Evolutionary conservation across 1,284 basidiomycete species (phyloP), one percentile per base, ranked within the genome.

Genomic region (Serendipita sp.): DNA sequence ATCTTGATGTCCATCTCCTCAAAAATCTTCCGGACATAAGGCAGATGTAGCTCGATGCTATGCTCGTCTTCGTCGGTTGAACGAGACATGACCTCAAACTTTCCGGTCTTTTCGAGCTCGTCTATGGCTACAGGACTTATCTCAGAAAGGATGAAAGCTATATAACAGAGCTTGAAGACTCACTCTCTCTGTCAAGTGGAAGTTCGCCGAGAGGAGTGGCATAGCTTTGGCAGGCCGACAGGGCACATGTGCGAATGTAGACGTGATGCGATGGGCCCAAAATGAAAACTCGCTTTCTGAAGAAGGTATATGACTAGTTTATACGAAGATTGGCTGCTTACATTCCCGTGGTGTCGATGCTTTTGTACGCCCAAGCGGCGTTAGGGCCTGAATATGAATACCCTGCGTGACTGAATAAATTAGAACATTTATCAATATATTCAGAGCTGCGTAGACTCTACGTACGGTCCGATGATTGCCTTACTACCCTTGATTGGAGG

Each of bases 11-110:
- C 79, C 64, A 78, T 73, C 30, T 82, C 82, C 71, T 88, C 77
- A 67, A 97, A 97, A 6, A 90, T 76, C 71, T 93, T 92, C 61
- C 89, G 82, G 42, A 99, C 79, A 72, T 95, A 98, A 2, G 94
- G 93, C 12, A 96, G 78, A 68, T 98, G 94, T 91, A 99, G 95
- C 75, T 99, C 96, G 61, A 99, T 85, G 70, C 91, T 94, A 72
- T 99, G 96, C 70, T 99, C 96, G 44, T 88, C 91, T 72, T 95
- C 91, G 70, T 99, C 96, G 1, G 83, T 84, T 0, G 74, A 69
- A 1, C 78, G 67, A 15, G 75, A 76, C 84, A 98, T 88, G 26
- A 79, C 75, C 41, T 78, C 76, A 69, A 99, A 99, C 63, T 82
- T 74, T 0, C 84, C 82, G 0, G 90, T 90, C 1, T 72, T 73